Evolutionary conservation across 345 rosid species (phyloP), one percentile per base, ranked within the genome.

Genomic region (Ceriops zippeliana): DNA sequence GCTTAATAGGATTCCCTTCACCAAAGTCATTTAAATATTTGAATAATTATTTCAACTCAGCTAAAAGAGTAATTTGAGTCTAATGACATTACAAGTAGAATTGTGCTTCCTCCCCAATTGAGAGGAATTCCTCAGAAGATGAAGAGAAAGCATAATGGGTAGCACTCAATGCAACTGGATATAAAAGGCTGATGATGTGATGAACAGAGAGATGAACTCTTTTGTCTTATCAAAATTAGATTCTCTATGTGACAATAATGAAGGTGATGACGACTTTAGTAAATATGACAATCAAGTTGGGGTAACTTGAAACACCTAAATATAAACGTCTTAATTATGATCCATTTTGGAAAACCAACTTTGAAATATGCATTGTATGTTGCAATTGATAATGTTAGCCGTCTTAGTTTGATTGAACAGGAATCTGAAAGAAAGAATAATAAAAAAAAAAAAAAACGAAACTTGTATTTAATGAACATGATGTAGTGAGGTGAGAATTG

Each of bases 11-110:
- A 34, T 89, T 91, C 65, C 96, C 91, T 19, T 95, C 97, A 0
- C 97, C 96, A 0, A 85, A 89, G 7, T 82, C 80, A 8, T 61
- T 95, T 74, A 91, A 85, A 83, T 76, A 72, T 42, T 85, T 1
- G 84, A 56, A 67, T 91, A 58, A 86, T 91, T 62, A 85, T 95
- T 76, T 95, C 96, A 73, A 95, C 97, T n/a, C 91, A 95, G 73
- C 99, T 96, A 11, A 93, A 86, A 73, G 96, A 89, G 73, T 91
- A 87, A 78, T 88, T 82, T 47, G 81, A 83, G 79, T 75, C 86
- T 35, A 78, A 77, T 76, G 76, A 67, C 16, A 66, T 7, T 34
- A 34, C 3, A 71, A 82, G 70, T 67, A 34, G 60, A 86, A 83
- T 79, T 84, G 62, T 21, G n/a, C 32, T 28, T 6, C 35, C 49